Base-by-base conservation (phyloP, 768 basidiomycete genomes). In the Rhodotorula graminis region DNA sequence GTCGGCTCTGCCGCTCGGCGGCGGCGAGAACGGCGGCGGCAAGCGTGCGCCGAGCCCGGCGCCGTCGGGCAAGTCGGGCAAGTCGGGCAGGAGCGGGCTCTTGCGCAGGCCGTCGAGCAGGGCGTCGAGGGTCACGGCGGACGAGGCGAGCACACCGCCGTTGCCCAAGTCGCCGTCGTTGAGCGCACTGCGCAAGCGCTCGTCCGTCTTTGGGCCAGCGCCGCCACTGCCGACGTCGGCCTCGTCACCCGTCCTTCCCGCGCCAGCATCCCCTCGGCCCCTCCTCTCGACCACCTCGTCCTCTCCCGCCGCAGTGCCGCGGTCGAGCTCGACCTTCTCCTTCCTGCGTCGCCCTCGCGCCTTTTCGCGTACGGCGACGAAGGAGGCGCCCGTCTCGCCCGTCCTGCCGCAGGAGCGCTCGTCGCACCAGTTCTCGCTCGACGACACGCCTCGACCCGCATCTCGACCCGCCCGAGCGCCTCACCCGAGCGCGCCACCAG, bases 21-120 rank as follows among this genome's bases (percentile, higher is more conserved):
- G 37, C 9, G 37, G 37, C 37, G 9, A 9, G 5, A 9, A 9
- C 37, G 37, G 37, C 37, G 37, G 37, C 31, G 60, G 64, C 19
- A 74, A 68, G 25, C 55, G 70, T 2, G 70, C 70, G 1, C 61
- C 70, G n/a, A 66, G 61, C 12, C 70, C 70, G 1, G 67, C 61
- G 5, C 74, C 70, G 46, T 57, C 63, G 12, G 29, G 44, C 18
- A 65, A 69, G 55, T 69, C 71, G 29, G 44, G 37, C 59, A 72
- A 64, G 59, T 64, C 61, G n/a, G 68, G 52, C 44, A 29, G 19
- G 61, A 72, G 66, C 37, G 3, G 61, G 46, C 31, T 69, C n/a
- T 12, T 49, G 14, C 40, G 62, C 11, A 29, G 63, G 25, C 15
- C n/a, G 33, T 65, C 67, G 61, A 46, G 25, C 25, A 55, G 37